A percentile compares a stretch with the other conserved stretches of the same genome.
phyloP scores from a whole-genome alignment of 108 stramenopile genomes.

The Stephanodiscus minutulus region DNA sequence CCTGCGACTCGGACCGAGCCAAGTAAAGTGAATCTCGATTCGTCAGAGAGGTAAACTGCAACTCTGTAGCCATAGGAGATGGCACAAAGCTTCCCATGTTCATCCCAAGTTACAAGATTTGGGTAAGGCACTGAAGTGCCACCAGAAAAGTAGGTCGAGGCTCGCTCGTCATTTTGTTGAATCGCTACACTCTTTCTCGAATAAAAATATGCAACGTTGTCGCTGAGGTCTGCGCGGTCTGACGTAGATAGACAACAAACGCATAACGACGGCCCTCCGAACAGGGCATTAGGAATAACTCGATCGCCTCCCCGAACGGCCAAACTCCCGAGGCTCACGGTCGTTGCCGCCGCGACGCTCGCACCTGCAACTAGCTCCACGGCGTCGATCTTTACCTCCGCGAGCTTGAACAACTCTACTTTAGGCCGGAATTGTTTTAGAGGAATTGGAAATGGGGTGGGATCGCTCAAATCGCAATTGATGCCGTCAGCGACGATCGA shows the following conservation, averaged over 20 bases:
- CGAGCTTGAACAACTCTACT: slow-evolving; percentile 66
- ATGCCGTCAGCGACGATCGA: neutral
- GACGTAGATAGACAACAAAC: slow-evolving; percentile 49
- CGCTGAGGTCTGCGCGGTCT: slow-evolving; percentile 44
- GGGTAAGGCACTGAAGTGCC: slow-evolving; percentile 82
- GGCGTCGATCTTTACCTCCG: slow-evolving; percentile 55
- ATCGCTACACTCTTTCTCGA: slow-evolving; percentile 50
- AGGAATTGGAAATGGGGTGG: slow-evolving; percentile 20
- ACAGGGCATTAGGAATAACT: slow-evolving; percentile 60
- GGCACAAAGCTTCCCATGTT: slow-evolving; percentile 75
- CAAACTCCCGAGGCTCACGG: slow-evolving; percentile 59
- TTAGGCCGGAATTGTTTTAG: slow-evolving; percentile 37
- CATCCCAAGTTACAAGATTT: slow-evolving; percentile 81
- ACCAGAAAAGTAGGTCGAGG: slow-evolving; percentile 56
- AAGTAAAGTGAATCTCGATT: slow-evolving; percentile 66
- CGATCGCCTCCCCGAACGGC: slow-evolving; percentile 73
- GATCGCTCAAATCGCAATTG: slow-evolving; percentile 9
- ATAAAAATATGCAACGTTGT: slow-evolving; percentile 77
- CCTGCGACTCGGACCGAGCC: slow-evolving; percentile 56
- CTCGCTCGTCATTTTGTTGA: slow-evolving; percentile 54
- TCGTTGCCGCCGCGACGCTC: slow-evolving; percentile 59
- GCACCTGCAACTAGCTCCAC: slow-evolving; percentile 54
- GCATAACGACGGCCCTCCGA: slow-evolving; percentile 85
- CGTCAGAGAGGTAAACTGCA: slow-evolving; percentile 69
- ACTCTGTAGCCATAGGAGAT: slow-evolving; percentile 63